These are phyloP conservation scores for Xylariaceae sp. DNA, from an alignment of 2,329 filamentous ascomycete species.

Conservation along the genomic window DNA sequence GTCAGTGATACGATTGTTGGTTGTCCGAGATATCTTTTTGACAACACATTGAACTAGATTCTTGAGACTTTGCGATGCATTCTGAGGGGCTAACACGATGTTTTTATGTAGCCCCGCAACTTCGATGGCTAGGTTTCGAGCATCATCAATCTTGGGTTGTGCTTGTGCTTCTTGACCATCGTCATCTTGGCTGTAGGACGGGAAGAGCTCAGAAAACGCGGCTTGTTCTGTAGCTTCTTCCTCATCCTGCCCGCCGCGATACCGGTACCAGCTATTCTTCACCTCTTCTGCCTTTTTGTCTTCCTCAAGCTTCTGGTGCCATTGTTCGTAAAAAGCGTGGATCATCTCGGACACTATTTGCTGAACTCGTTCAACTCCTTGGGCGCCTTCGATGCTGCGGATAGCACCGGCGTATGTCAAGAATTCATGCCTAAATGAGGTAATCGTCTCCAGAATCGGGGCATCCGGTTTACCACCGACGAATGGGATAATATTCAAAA, in stretches of 20 bases:
- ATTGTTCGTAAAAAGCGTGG: slow-evolving; percentile 70
- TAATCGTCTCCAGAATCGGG: slow-evolving; percentile 18
- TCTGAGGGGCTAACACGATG: slow-evolving; percentile 45
- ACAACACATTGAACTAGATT: slow-evolving; percentile 43
- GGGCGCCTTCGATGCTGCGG: slow-evolving; percentile 45
- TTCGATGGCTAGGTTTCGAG: slow-evolving; percentile 53
- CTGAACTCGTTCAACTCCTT: slow-evolving; percentile 41
- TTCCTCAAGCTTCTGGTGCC: slow-evolving; percentile 70
- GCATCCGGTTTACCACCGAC: slow-evolving; percentile 43
- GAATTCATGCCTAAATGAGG: slow-evolving; percentile 43
- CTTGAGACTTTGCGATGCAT: slow-evolving; percentile 40
- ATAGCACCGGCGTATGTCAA: slow-evolving; percentile 45
- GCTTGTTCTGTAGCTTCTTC: slow-evolving; percentile 70
- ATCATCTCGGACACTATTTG: slow-evolving; percentile 62
- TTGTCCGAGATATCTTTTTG: slow-evolving; percentile 33
- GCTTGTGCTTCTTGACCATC: slow-evolving; percentile 32
- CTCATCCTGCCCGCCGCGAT: slow-evolving; percentile 72
- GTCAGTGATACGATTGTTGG: slow-evolving; percentile 37
- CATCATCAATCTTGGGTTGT: slow-evolving; percentile 36
- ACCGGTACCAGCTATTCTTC: slow-evolving; percentile 76
- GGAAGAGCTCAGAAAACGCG: slow-evolving; percentile 79
- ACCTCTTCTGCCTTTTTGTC: slow-evolving; percentile 73
- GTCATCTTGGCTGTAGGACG: slow-evolving; percentile 61
- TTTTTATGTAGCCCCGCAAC: slow-evolving; percentile 58
- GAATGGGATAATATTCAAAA: slow-evolving; percentile 52